Evolutionary conservation across 2,329 filamentous ascomycete genomes (phyloP), one percentile per base, ranked within the genome.

Genomic region (Fonsecaea multimorphosa): DNA sequence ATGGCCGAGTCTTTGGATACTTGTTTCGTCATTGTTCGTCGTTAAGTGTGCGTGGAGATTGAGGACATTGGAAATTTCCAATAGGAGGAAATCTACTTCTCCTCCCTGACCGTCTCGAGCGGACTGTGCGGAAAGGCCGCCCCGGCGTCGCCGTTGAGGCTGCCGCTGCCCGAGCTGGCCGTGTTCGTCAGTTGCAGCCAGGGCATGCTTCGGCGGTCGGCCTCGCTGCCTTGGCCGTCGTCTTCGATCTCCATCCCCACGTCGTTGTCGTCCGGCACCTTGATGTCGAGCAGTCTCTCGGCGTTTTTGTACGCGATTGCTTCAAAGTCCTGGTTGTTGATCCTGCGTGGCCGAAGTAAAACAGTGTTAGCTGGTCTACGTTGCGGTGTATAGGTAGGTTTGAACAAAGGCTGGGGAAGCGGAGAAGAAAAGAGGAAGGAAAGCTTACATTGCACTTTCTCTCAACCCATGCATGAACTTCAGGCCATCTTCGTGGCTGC

Each of bases 281-380:
- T 32, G 16, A 69, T 38, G 24, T 61, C 67, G 14, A 86, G 72
- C 68, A 86, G 72, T 36, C 73, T 78, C 71, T 84, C 81, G 3
- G 84, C 83, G 75, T 87, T 87, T 66, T 75, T 76, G 73, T 80
- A 83, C 0, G 78, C 80, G 69, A 87, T 81, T 49, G 73, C 76
- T 53, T 83, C 80, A 69, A 85, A 78, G 61, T 85, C 80, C 57
- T 84, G 80, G 32, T 77, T 73, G 0, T 73, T 80, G 34, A 88
- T 77, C 58, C 44, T 49, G 44, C 9, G 4, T 40, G 22, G 44
- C 3, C 7, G 8, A 24, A 24, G 19, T 2, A 24, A 12, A 49
- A 24, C 1, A 24, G 4, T 49, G 44, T 49, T 12, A 49, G 19
- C 44, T 24, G 4, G 44, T 9, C 11, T 8, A 1, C 16, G 5